These are phyloP conservation scores for Phlegmacium glaucopus DNA, from an alignment of 768 basidiomycete species.

Conservation along the genomic window DNA sequence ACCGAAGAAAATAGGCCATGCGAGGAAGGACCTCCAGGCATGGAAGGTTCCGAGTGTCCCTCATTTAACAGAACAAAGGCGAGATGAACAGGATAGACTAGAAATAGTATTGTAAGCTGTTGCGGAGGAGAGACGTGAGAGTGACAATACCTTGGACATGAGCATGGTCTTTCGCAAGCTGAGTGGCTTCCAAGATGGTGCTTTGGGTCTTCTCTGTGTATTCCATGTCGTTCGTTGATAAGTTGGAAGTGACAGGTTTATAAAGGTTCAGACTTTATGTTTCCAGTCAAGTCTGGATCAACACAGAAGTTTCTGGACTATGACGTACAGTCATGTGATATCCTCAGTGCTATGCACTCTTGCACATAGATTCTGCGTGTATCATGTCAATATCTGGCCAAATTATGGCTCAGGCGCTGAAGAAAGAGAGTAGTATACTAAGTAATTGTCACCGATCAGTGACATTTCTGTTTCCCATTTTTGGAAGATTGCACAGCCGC, in stretches of 20 bases:
- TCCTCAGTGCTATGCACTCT: too few species aligned
- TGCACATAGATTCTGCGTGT: too few species aligned
- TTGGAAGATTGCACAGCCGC: too few species aligned
- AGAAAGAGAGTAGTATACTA: too few species aligned
- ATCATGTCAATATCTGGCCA: too few species aligned
- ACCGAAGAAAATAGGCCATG: conserved; percentile 67
- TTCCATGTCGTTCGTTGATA: conserved; percentile 52
- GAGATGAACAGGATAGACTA: conserved; percentile 83
- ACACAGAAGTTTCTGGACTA: too few species aligned
- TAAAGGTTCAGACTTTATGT: too few species aligned
- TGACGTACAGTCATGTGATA: too few species aligned
- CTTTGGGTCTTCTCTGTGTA: conserved; percentile 85
- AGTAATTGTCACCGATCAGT: too few species aligned
- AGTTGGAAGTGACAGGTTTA: neutral
- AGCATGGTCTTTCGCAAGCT: conserved; percentile 81
- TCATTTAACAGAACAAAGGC: conserved; percentile 81
- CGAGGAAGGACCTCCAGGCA: conserved; percentile 29
- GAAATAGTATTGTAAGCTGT: neutral
- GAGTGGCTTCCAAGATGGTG: conserved; percentile 67
- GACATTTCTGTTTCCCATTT: too few species aligned
- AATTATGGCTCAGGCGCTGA: too few species aligned
- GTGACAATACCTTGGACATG: conserved; percentile 68
- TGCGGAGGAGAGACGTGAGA: neutral
- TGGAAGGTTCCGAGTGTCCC: conserved; percentile 29
- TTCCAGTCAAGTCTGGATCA: too few species aligned